Evolutionary conservation across 176 grass and related monocot genomes (phyloP), one percentile per base, ranked within the genome.

Genomic region (Bothriochloa decipiens): DNA sequence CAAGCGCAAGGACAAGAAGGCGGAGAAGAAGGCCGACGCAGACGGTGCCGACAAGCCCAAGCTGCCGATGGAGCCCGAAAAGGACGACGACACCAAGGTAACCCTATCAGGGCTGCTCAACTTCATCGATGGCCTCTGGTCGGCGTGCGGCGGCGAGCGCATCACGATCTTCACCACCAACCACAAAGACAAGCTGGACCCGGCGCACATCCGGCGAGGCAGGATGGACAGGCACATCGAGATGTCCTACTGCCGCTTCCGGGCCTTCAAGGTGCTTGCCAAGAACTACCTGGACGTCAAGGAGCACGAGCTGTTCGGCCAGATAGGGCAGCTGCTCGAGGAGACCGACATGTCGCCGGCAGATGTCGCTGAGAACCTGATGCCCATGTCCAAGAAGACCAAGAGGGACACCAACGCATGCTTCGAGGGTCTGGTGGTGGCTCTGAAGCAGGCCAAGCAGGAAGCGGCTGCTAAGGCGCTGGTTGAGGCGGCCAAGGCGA

Each of bases 221-320:
- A 91, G 91, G 81, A 96, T 96, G 94, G 94, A 96, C 78, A 91
- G 80, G 88, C 93, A 96, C 81, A 89, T 96, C 45, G 88, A 96
- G 90, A 88, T 96, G 88, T 89, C 88, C 8, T 89, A 93, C 76
- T 96, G 91, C 42, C n/a, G 71, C 6, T 96, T 87, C 49, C 80
- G 87, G 42, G 77, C 80, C 1, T 96, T 92, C 91, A 93, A 87
- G 88, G 91, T 96, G 25, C 77, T 96, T 1, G 86, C 91, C 68
- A 73, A 23, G 14, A 96, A 93, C 67, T 96, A 96, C 73, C 60
- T 96, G 0, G 86, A 77, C 23, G 7, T 88, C 25, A 0, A n/a
- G 11, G 47, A 49, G 7, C 93, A 93, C 10, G 32, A 80, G 9
- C 42, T 86, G 8, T 96, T 90, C 39, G 42, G 18, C 0, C 65